Evolutionary conservation across 495 filamentous ascomycete species (phyloP).

Genomic region (Physcia stellaris): DNA sequence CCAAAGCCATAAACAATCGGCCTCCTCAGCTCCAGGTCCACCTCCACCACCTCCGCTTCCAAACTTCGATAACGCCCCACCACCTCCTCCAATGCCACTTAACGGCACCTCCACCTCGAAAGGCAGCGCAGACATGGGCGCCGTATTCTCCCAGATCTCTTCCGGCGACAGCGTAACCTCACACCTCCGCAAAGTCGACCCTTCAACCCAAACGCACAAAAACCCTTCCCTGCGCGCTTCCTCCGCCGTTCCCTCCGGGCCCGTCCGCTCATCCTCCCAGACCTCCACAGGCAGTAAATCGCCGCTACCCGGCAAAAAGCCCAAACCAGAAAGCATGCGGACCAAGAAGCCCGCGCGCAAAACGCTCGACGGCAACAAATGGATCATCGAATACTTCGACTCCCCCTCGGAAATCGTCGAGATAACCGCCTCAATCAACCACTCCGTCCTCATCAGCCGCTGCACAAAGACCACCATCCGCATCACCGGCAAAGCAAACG

Average conservation of each 20-base stretch:
- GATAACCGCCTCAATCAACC: conserved; percentile 63
- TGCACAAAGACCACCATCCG: conserved; percentile 87
- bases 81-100: conserved; percentile 37
- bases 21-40: conserved; percentile 33
- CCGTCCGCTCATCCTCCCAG: conserved; percentile 37
- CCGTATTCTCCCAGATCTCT: conserved; percentile 85
- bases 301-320: conserved; percentile 75
- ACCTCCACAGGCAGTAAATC: conserved; percentile 50
- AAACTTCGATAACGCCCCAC: conserved; percentile 58
- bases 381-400: conserved; percentile 91
- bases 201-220: conserved; percentile 93
- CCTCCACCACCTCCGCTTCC: conserved; percentile 40
- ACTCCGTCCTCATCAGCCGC: conserved; percentile 81
- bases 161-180: conserved; percentile 75
- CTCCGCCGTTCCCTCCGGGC: conserved; percentile 47
- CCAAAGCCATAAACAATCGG: conserved; percentile 16
- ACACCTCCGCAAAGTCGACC: conserved; percentile 83
- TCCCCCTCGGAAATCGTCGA: conserved; percentile 50
- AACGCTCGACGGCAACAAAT: conserved; percentile 90
- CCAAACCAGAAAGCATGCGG: conserved; percentile 89
- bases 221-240: conserved; percentile 78
- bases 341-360: conserved; percentile 84
- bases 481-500: conserved; percentile 84
- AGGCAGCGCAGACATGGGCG: conserved; percentile 46
- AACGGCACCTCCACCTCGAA: conserved; percentile 21